Percentiles rank a stretch among this genome's conserved stretches.
Conservation (phyloP, 257 asterid species). For the Apocynum venetum region DNA sequence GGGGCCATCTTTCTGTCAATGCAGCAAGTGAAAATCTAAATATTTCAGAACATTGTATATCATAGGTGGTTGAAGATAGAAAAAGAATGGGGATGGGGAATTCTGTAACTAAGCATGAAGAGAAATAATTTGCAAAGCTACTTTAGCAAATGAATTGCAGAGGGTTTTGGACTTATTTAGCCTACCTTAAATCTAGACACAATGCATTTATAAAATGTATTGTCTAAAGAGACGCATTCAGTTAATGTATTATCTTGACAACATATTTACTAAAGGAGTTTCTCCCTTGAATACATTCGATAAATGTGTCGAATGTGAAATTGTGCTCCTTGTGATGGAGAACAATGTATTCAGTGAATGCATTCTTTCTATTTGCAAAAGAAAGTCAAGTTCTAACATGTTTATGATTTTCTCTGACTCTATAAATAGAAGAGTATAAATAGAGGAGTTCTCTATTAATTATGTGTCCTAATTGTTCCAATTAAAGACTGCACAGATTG, state of each 20-base stretch:
- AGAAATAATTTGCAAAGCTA: neutral
- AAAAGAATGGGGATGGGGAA: neutral
- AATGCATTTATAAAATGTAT: too few relatives aligned
- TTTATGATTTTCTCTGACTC: neutral
- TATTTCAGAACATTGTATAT: neutral
- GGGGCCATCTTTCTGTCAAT: conserved; percentile 91
- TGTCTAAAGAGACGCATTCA: neutral
- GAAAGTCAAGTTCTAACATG: neutral
- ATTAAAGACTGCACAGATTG: neutral
- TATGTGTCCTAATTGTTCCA: neutral
- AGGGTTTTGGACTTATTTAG: neutral
- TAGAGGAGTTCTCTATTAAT: neutral
- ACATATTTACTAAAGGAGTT: neutral
- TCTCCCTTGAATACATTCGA: too few relatives aligned
- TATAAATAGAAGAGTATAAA: neutral
- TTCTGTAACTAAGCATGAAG: neutral
- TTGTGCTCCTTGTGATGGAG: neutral
- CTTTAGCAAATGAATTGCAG: neutral
- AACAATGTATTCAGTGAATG: neutral
- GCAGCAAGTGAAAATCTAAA: conserved; percentile 16
- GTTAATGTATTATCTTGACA: neutral
- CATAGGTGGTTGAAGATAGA: neutral
- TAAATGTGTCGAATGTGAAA: neutral
- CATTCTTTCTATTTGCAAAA: neutral
- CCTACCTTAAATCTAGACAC: neutral